Conservation (phyloP, 1,284 basidiomycete genomes). For the Exobasidium cylindrosporum region DNA sequence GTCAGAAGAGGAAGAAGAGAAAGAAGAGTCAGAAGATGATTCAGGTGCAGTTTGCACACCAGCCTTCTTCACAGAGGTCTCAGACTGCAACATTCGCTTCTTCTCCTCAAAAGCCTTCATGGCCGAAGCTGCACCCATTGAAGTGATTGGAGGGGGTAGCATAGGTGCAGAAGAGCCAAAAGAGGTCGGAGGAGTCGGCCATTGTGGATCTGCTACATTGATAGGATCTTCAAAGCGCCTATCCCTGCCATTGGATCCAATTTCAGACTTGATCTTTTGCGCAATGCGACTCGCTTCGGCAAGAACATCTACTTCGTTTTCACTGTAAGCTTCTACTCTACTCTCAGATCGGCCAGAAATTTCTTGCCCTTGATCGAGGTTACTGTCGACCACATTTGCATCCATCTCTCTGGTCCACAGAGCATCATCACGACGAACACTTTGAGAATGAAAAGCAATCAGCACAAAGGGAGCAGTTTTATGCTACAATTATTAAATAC, state of each 20-base stretch:
- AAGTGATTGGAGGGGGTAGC: background rate
- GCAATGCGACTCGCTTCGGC: background rate
- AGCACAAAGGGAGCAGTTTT: too few relatives aligned
- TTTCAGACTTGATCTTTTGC: background rate
- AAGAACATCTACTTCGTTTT: background rate
- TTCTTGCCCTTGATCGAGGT: too few relatives aligned
- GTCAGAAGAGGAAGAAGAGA: background rate
- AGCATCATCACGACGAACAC: background rate
- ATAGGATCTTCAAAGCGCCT: background rate
- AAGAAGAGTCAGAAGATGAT: background rate
- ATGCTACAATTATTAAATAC: too few relatives aligned
- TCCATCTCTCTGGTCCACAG: background rate
- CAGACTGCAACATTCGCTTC: background rate
- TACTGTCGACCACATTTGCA: too few relatives aligned
- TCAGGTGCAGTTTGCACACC: background rate
- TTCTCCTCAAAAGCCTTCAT: conserved; percentile 8
- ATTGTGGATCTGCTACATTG: background rate
- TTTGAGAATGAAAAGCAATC: too few relatives aligned
- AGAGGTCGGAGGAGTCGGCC: background rate
- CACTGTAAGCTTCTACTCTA: too few relatives aligned
- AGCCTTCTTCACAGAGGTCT: background rate
- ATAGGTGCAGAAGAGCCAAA: background rate
- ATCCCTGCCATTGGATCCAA: background rate
- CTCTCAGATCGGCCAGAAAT: too few relatives aligned
- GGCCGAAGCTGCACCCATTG: background rate